These are phyloP conservation scores for Cladosporium sphaerospermum DNA, from an alignment of 2,329 filamentous ascomycete genomes.

Conservation along the genomic window DNA sequence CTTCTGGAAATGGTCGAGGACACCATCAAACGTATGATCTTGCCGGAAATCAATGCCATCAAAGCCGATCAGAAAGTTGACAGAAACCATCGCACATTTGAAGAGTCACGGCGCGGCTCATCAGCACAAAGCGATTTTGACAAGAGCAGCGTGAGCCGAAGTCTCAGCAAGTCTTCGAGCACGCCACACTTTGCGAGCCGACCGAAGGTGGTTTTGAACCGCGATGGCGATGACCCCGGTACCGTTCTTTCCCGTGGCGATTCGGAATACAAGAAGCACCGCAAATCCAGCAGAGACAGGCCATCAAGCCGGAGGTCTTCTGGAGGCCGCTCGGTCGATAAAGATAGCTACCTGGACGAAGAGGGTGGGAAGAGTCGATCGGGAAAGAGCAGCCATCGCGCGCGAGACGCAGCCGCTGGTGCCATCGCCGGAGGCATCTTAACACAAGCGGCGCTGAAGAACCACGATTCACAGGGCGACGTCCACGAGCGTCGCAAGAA, in stretches of 20 bases:
- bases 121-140: conserved; percentile 40
- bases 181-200: conserved; percentile 53
- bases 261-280: conserved; percentile 48
- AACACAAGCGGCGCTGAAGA: conserved; percentile 56
- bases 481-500: conserved; percentile 41
- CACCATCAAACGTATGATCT: conserved; percentile 78
- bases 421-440: conserved; percentile 51
- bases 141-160: conserved; percentile 42
- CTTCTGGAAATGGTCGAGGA: conserved; percentile 88
- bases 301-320: conserved; percentile 24
- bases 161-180: conserved; percentile 56
- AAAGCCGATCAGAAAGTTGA: conserved; percentile 84
- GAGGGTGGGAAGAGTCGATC: conserved; percentile 48
- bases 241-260: conserved; percentile 51
- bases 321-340: conserved; percentile 21
- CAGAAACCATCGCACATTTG: conserved; percentile 63
- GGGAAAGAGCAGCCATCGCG: conserved; percentile 44
- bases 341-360: conserved; percentile 26
- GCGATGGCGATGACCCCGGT: conserved; percentile 53
- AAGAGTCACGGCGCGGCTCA: conserved; percentile 56
- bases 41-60: conserved; percentile 85
- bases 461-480: conserved; percentile 59
- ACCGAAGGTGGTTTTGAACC: conserved; percentile 55
- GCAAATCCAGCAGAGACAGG: conserved; percentile 44
- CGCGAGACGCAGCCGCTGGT: conserved; percentile 49